Evolutionary conservation across 495 filamentous ascomycete genomes (phyloP), one percentile per base, ranked within the genome.

Genomic region (Tricharina praecox): DNA sequence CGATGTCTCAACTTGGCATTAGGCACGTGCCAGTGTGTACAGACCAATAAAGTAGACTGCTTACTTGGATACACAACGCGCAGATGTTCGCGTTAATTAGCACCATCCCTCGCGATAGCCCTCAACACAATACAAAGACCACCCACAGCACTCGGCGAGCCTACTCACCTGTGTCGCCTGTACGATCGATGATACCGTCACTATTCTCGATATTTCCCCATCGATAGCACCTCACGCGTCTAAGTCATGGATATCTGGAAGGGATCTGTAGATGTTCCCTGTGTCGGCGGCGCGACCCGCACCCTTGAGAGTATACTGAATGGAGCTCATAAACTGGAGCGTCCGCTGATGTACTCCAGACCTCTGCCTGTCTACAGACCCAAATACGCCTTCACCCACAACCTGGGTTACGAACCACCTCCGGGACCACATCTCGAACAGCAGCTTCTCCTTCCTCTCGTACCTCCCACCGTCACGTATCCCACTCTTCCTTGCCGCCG

Each of bases 401-500:
- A 25, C 56, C 0, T 59, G 55, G 1, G 47, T 59, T 3, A 20
- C 47, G 13, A 49, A 47, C 2, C 56, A 59, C 34, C 55, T 59
- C 3, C 54, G 46, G 4, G 33, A 38, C 11, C 50, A 43, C 33
- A 45, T 59, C 19, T 59, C 56, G 24, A 52, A 55, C 3, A 47
- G 51, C 8, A 47, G 35, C 9, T 55, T 59, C n/a, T 55, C 55
- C 1, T 38, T 50, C 25, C 35, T 59, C 15, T 50, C 51, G 5
- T 25, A 56, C 19, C 50, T 59, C 23, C 55, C 59, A 26, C 56
- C 56, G 3, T 55, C 51, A 8, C 51, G 51, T n/a, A 53, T 59
- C 26, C 56, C 56, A 10, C 47, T 59, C 32, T 59, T 51, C 42
- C 56, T 59, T 15, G 56, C 56, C 13, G 51, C 56, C 3, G 56